Evolutionary conservation across 257 asterid genomes (phyloP), one percentile per base, ranked within the genome.

Genomic region (Ligustrum vulgare): DNA sequence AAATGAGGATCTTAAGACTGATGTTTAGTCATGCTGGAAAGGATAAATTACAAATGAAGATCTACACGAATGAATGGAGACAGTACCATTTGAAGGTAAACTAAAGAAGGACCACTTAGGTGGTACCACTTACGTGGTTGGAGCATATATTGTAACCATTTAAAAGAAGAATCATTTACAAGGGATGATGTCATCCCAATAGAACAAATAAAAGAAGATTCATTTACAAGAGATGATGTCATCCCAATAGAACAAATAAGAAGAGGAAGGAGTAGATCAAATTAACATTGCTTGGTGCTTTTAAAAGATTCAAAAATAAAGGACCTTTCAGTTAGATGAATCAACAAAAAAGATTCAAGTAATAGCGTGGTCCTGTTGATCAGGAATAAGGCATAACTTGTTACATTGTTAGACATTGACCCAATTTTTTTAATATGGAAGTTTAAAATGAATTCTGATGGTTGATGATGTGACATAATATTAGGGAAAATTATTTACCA

Each of bases 341-440:
- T 11, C 3, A 4, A 54, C 4, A 1, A 54, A 54, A 54, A 54
- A 20, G 12, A 54, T 54, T 54, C 64, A 7, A 22, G 64, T n/a
- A 54, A 12, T 54, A 18, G 63, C 25, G 31, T n/a, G 20, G 28
- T 54, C 64, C 25, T 54, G 31, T 54, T 54, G 64, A 22, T 20
- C 64, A 18, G 31, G 64, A 54, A 54, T 20, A 54, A 20, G 12
- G 28, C 11, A 54, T n/a, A 20, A 11, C 64, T n/a, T 18, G 10
- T 54, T 54, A 10, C 2, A 54, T 18, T 20, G 64, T 54, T 54
- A 54, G 69, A 11, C 77, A 70, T 9, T 70, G 71, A 58, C 34
- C 63, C 49, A 79, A n/a, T 64, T 56, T 13, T 4, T 69, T 67
- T 51, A 43, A 41, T 32, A 32, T 32, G 32, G 76, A 51, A 51